phyloP scores from a whole-genome alignment of 257 asterid species.

The Salvia splendens region DNA sequence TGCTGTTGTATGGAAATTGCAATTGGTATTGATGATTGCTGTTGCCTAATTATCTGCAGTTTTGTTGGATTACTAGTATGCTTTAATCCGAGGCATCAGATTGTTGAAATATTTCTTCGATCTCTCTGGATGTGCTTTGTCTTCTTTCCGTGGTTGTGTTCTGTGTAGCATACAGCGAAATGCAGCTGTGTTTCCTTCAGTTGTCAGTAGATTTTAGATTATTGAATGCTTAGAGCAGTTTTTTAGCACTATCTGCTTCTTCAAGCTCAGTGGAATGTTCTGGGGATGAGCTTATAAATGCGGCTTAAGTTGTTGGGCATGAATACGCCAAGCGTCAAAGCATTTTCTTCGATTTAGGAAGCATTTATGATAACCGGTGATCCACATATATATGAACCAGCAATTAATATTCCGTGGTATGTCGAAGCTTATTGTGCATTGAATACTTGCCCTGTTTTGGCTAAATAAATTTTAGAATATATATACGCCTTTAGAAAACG shows the following conservation, averaged over 20 bases:
- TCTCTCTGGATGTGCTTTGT: background rate
- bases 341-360: background rate
- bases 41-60: background rate
- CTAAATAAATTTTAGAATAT: slow-evolving; percentile 14
- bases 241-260: background rate
- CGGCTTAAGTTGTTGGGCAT: slow-evolving; percentile 12
- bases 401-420: slow-evolving; percentile 8
- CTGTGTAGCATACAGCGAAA: background rate
- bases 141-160: slow-evolving; percentile 12
- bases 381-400: background rate
- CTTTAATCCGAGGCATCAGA: background rate
- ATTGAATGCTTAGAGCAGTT: background rate
- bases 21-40: background rate
- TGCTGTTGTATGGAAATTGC: background rate
- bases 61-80: too few species aligned
- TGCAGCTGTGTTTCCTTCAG: background rate
- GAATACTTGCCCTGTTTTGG: background rate
- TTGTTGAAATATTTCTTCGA: slow-evolving; percentile 1
- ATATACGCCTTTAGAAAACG: background rate
- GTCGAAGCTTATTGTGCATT: slow-evolving; percentile 15
- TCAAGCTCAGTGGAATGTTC: background rate
- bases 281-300: slow-evolving; percentile 2
- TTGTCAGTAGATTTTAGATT: slow-evolving; percentile 4
- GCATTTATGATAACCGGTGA: slow-evolving; percentile 10
- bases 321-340: background rate